These are phyloP conservation scores for Eutypa lata DNA, from an alignment of 2,329 filamentous ascomycete genomes.

Conservation along the genomic window DNA sequence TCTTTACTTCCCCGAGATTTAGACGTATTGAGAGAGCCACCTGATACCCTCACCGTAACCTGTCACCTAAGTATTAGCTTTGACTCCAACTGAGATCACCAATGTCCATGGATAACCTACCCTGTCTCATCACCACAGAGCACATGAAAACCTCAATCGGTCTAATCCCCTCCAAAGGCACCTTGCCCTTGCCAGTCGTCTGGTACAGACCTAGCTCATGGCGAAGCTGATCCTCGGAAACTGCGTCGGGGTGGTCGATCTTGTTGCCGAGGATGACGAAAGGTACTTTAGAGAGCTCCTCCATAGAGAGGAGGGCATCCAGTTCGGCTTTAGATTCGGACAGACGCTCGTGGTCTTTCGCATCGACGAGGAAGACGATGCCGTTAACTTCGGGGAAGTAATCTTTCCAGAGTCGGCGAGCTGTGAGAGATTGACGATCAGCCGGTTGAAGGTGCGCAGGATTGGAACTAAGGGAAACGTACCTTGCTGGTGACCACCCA, in stretches of 20 bases:
- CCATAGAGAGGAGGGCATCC: slow-evolving; percentile 92
- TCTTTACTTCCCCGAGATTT: slow-evolving; percentile 31
- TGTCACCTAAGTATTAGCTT: slow-evolving; percentile 28
- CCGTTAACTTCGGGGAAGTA: slow-evolving; percentile 96
- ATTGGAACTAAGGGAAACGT: slow-evolving; percentile 22
- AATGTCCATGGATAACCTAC: slow-evolving; percentile 38
- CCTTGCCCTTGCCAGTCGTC: slow-evolving; percentile 94
- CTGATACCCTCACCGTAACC: slow-evolving; percentile 86
- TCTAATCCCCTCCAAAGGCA: slow-evolving; percentile 85
- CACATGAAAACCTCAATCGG: slow-evolving; percentile 99
- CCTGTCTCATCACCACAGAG: slow-evolving; percentile 97
- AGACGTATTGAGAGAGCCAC: slow-evolving; percentile 92
- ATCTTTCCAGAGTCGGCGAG: slow-evolving; percentile 91
- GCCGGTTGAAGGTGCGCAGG: neutral
- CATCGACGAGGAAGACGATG: slow-evolving; percentile 96
- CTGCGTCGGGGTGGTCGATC: slow-evolving; percentile 95
- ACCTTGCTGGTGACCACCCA: slow-evolving; percentile 92
- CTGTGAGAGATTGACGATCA: slow-evolving; percentile 39
- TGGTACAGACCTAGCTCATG: slow-evolving; percentile 92
- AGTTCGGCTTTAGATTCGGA: slow-evolving; percentile 94
- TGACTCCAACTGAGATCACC: neutral
- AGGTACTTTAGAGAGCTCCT: slow-evolving; percentile 91
- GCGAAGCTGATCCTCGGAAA: slow-evolving; percentile 92
- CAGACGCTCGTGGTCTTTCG: slow-evolving; percentile 95
- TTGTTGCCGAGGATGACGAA: slow-evolving; percentile 98